Base-by-base conservation (phyloP, 2,329 filamentous ascomycete species). In the Diplodia mutila region DNA sequence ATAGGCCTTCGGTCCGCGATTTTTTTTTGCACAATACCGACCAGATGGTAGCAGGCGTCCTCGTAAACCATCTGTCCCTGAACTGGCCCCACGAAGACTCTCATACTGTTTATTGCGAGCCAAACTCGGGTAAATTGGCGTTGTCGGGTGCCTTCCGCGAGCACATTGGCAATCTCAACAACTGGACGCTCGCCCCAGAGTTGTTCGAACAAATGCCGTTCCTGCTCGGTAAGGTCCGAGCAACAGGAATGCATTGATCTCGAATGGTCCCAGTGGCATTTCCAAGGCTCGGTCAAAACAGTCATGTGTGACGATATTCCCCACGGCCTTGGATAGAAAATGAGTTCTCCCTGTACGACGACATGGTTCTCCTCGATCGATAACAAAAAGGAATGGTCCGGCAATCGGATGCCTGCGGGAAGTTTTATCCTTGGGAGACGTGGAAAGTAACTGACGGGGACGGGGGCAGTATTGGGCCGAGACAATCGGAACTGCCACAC, bases 161-260 rank as follows among this genome's bases (percentile, higher is more conserved):
- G 51, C 74, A 76, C 27, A 72, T 75, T 39, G 71, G 69, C 6
- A 75, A 75, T 34, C 75, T 75, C 51, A 75, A 71, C 51, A 70
- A 75, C 39, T 70, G 75, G 53, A 74, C 75, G 32, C 73, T 73
- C 34, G 67, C 71, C 1, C 63, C 70, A 1, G 14, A 55, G 8
- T 68, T 73, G 51, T 61, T 70, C n/a, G 72, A 73, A 29, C 73
- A 75, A 23, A 73, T 74, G 66, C 66, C 66, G 25, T 67, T 54
- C 49, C 57, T 67, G 32, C 63, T 67, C 7, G 66, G 66, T 2
- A 67, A 64, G 25, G 49, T 63, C 6, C 59, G 59, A 6, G 59
- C 59, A 4, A 63, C 59, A n/a, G 59, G 59, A 12, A 63, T 63
- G 46, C 59, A 63, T 63, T 63, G 59, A 61, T 21, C 16, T 9